These are phyloP conservation scores for Ophiostoma tasmaniense DNA, from an alignment of 2,329 filamentous ascomycete genomes.

Conservation along the genomic window DNA sequence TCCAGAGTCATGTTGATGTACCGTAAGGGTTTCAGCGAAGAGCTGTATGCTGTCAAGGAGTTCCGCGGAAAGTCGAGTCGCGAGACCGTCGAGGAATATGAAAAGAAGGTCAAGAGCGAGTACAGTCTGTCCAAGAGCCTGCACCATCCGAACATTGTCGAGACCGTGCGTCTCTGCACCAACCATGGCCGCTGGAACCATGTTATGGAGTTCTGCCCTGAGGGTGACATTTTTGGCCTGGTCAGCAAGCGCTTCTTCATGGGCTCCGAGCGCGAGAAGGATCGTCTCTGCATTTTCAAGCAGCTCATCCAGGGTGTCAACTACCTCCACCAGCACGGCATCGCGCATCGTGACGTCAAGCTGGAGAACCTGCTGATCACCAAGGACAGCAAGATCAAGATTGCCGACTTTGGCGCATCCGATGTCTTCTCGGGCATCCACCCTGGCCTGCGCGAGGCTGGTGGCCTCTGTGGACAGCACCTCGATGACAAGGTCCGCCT, in stretches of 20 bases:
- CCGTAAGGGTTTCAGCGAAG: constrained; percentile 54
- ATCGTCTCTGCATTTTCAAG: constrained; percentile 81
- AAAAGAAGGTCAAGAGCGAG: constrained; percentile 85
- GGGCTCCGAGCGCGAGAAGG: constrained; percentile 53
- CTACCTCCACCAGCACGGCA: constrained; percentile 74
- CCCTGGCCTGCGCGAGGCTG: constrained; percentile 64
- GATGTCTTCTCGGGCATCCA: constrained; percentile 79
- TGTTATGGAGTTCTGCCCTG: constrained; percentile 85
- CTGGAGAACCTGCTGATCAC: constrained; percentile 77
- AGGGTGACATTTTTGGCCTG: constrained; percentile 70
- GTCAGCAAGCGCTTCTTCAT: constrained; percentile 64
- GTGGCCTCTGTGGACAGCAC: constrained; percentile 63
- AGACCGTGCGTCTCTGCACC: constrained; percentile 67
- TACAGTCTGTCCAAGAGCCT: constrained; percentile 80
- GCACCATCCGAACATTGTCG: constrained; percentile 79
- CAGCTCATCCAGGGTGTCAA: constrained; percentile 74
- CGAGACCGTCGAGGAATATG: constrained; percentile 67
- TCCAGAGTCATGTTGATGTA: constrained; percentile 76
- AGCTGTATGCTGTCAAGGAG: constrained; percentile 79
- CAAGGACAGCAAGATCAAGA: constrained; percentile 73
- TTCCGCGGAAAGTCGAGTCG: constrained; percentile 64
- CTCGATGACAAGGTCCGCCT: constrained; percentile 62
- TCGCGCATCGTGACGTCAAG: constrained; percentile 87
- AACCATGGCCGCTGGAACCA: constrained; percentile 74
- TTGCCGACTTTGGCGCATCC: constrained; percentile 84